Base-by-base conservation (phyloP, 169 alveolate genomes). In the Plasmodium adleri region DNA sequence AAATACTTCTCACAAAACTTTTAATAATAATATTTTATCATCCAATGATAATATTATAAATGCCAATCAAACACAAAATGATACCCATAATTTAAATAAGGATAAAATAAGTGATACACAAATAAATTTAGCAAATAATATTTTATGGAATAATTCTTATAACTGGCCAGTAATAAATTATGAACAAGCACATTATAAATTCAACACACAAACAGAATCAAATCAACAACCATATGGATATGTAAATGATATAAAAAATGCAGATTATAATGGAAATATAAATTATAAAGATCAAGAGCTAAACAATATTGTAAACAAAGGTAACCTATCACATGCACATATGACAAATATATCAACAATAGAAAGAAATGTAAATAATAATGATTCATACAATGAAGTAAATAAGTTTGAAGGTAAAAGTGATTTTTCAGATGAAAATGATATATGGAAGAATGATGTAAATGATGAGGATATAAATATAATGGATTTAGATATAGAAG, bases 341-440 rank as follows among this genome's bases (percentile, higher is more conserved):
- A 64, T 43, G 6, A 63, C 8, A 52, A 26, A 49, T 1, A 15
- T 32, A 24, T 9, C 7, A 32, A 17, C 45, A 12, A 2, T 24
- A 1, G 50, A 45, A 47, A 28, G 7, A 28, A 28, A 28, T 4
- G 0, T 28, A 28, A 28, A 28, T 28, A 62, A 72, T 9, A 68
- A 50, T 3, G 78, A 74, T 9, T 13, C 28, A 3, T 75, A 28
- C 15, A 56, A 12, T 4, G 72, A 62, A 22, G 10, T 62, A 13
- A 28, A 28, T 28, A 45, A 32, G n/a, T 15, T 72, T 24, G 92
- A 92, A 24, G 78, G 93, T 5, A 43, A 45, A 24, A 92, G 92
- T 50, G 72, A 88, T 76, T 66, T 85, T 15, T 87, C 92, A 0
- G 95, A 92, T 28, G 88, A 74, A n/a, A 91, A 92, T 39, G 87